Conservation (phyloP, 2,329 filamentous ascomycete species). For the Eutypa lata region DNA sequence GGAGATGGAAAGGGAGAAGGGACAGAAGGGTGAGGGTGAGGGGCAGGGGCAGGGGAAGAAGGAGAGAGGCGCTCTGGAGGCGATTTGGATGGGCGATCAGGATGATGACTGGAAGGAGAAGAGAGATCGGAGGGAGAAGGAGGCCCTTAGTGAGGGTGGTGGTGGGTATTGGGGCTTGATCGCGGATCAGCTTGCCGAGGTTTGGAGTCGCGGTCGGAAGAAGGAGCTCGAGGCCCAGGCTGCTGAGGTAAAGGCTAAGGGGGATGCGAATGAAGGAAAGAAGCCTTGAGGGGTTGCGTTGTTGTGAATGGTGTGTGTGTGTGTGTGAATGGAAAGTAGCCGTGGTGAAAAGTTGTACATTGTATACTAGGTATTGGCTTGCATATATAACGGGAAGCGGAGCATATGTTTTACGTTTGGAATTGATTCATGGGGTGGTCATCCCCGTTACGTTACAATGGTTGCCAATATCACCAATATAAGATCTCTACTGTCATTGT, state of each 20-base stretch:
- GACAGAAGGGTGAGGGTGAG: slow-evolving; percentile 7
- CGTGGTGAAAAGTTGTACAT: no score
- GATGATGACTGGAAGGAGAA: slow-evolving; percentile 52
- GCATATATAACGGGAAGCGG: slow-evolving; percentile 6
- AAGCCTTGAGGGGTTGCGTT: slow-evolving; percentile 7
- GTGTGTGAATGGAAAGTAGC: slow-evolving; percentile 1
- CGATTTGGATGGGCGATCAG: slow-evolving; percentile 59
- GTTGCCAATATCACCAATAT: no score
- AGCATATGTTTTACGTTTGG: slow-evolving; percentile 8
- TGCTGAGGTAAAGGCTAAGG: slow-evolving; percentile 23
- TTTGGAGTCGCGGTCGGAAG: slow-evolving; percentile 32
- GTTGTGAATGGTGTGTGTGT: not conserved
- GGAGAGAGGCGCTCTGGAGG: slow-evolving; percentile 34
- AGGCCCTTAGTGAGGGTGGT: slow-evolving; percentile 50
- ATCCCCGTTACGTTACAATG: no score
- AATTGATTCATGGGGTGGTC: slow-evolving; percentile 1
- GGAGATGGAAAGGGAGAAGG: slow-evolving; percentile 10
- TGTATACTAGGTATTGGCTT: no score
- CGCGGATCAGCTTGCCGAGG: slow-evolving; percentile 54
- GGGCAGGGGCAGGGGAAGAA: slow-evolving; percentile 2
- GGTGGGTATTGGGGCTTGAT: slow-evolving; percentile 56
- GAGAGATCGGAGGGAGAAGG: slow-evolving; percentile 48
- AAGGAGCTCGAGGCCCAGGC: slow-evolving; percentile 25
- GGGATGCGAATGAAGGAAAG: slow-evolving; percentile 21
- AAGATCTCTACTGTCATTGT: no score